Evolutionary conservation across 2,329 filamentous ascomycete species (phyloP).

Genomic region (Uncinocarpus reesii): DNA sequence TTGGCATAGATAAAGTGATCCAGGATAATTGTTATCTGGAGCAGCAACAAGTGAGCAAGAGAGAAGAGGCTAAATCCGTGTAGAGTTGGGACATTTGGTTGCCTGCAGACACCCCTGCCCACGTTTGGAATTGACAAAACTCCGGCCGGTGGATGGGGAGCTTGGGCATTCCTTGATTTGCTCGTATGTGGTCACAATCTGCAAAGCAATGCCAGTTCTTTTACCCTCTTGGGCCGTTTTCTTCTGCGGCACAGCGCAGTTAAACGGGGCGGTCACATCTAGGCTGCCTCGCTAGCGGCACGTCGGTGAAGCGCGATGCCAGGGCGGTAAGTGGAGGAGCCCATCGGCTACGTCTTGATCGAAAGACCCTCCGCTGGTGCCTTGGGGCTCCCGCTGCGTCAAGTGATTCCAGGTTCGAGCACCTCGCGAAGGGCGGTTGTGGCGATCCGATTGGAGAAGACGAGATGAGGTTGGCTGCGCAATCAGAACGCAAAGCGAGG

Average conservation of each 20-base stretch:
- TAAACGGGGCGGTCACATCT: not conserved
- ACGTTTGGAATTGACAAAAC: not conserved
- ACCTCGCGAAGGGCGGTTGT: not conserved
- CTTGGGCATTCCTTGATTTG: not conserved
- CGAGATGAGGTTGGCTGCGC: not conserved
- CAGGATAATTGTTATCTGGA: not conserved
- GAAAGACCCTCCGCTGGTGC: not conserved
- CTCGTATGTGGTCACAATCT: not conserved
- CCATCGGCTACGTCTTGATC: not conserved
- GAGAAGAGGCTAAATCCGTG: not conserved
- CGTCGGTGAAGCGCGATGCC: not conserved
- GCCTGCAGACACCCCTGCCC: not conserved
- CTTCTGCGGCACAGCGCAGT: conserved; percentile 6
- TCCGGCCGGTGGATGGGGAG: not conserved
- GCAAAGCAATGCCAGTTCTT: not conserved
- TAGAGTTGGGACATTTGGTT: not conserved
- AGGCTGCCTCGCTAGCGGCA: not conserved
- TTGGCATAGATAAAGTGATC: not conserved
- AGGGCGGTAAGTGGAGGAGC: not conserved
- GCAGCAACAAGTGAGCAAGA: not conserved
- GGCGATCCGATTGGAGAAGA: conserved; percentile 1
- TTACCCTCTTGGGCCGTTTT: not conserved
- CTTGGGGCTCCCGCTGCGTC: not conserved
- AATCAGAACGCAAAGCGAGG: conserved; percentile 6
- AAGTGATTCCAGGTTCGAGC: not conserved